Conservation (phyloP, 768 basidiomycete species). For the Leccinum uliginosum region DNA sequence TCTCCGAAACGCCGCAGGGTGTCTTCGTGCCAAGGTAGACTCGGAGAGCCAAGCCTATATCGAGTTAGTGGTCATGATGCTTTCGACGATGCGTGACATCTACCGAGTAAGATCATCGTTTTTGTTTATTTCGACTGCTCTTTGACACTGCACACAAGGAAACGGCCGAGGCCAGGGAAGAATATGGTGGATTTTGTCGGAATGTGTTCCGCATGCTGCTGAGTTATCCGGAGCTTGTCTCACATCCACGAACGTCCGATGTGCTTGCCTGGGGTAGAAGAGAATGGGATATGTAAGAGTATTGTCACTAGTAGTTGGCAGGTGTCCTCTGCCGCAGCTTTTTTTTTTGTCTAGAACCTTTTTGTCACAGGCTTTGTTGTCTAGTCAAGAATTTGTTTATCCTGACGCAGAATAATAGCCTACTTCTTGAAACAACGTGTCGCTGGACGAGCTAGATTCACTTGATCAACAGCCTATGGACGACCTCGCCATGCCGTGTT, state of each 20-base stretch:
- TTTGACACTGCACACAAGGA: slow-evolving; percentile 9
- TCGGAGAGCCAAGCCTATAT: slow-evolving; percentile 37
- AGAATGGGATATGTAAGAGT: slow-evolving; percentile 5
- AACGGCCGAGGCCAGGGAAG: slow-evolving; percentile 18
- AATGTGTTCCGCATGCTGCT: slow-evolving; percentile 28
- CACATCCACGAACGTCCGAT: slow-evolving; percentile 30
- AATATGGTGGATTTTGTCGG: slow-evolving; percentile 35
- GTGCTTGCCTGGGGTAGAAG: slow-evolving; percentile 30
- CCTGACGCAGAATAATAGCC: no score
- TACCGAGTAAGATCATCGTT: slow-evolving; percentile 34
- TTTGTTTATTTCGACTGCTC: background rate
- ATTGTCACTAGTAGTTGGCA: background rate
- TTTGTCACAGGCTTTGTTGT: background rate
- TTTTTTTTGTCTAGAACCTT: background rate
- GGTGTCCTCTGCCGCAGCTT: background rate
- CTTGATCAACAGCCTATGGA: no score
- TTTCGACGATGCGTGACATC: slow-evolving; percentile 49
- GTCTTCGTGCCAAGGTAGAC: slow-evolving; percentile 31
- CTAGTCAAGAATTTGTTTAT: background rate
- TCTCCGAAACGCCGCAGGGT: slow-evolving; percentile 38
- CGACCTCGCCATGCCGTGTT: no score
- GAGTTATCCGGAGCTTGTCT: slow-evolving; percentile 29
- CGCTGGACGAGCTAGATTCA: no score
- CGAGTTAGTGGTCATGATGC: slow-evolving; percentile 40
- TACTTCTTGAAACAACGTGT: no score